Conservation (phyloP, 257 asterid species). For the Petrea volubilis region DNA sequence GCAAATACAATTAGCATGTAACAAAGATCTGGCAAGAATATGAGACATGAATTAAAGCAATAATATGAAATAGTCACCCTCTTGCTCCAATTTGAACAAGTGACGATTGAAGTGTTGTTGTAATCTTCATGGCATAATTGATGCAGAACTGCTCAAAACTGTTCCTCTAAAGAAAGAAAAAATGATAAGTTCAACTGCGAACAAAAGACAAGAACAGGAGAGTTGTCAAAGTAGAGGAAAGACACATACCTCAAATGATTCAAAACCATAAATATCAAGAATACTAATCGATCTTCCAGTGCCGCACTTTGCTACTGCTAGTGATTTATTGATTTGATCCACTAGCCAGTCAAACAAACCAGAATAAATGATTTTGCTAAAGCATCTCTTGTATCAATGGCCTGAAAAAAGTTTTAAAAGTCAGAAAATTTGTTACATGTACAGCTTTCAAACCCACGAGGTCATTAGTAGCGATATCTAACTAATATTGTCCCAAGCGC, state of each 20-base stretch:
- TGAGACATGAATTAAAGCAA: neutral
- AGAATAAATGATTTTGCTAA: slow-evolving; percentile 93
- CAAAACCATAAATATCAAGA: slow-evolving; percentile 98
- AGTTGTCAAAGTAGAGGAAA: slow-evolving; percentile 36
- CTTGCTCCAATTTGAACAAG: slow-evolving; percentile 97
- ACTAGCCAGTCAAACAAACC: slow-evolving; percentile 98
- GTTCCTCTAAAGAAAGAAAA: slow-evolving; percentile 60
- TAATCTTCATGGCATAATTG: slow-evolving; percentile 93
- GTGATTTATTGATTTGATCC: slow-evolving; percentile 91
- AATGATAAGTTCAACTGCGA: neutral
- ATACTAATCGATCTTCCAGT: slow-evolving; percentile 98
- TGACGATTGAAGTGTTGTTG: slow-evolving; percentile 99
- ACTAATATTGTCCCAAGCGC: slow-evolving; percentile 19
- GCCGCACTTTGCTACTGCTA: slow-evolving; percentile 88
- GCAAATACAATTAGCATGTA: neutral
- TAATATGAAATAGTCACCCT: slow-evolving; percentile 56
- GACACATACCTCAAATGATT: slow-evolving; percentile 83
- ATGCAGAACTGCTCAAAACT: slow-evolving; percentile 99
- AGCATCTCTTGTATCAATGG: slow-evolving; percentile 89
- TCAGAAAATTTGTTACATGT: slow-evolving; percentile 14
- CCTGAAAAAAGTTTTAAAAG: slow-evolving; percentile 52
- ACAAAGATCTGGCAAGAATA: slow-evolving; percentile 6
- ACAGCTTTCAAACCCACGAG: slow-evolving; percentile 7
- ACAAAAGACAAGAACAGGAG: slow-evolving; percentile 18
- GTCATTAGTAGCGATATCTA: neutral